These are phyloP conservation scores for Teunomyces tritomae DNA, from an alignment of 805 yeast species.

Conservation along the genomic window DNA sequence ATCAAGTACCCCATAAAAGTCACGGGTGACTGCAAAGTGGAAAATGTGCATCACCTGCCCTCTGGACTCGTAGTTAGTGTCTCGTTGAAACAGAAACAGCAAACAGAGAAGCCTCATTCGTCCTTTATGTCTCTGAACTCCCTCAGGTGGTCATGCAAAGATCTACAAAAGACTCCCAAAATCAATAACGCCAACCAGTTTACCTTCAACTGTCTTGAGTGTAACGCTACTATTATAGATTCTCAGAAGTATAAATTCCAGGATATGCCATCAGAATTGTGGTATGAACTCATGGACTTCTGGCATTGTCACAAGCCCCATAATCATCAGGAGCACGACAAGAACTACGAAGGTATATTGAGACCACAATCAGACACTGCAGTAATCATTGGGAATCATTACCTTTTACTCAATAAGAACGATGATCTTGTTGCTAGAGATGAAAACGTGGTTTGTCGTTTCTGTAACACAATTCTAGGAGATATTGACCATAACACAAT, in stretches of 20 bases:
- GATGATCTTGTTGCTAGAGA: slow-evolving; percentile 6
- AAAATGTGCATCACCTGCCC: background rate
- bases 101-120: background rate
- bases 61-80: background rate
- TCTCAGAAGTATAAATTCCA: slow-evolving; percentile 34
- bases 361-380: slow-evolving; percentile 39
- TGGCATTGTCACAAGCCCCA: slow-evolving; percentile 95
- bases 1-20: slow-evolving; percentile 1
- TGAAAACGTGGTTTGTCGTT: slow-evolving; percentile 25
- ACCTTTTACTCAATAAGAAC: slow-evolving; percentile 40
- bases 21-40: background rate
- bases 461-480: slow-evolving; percentile 43
- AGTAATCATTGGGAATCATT: slow-evolving; percentile 57
- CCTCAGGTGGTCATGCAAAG: slow-evolving; percentile 42
- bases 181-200: slow-evolving; percentile 20
- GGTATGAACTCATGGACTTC: slow-evolving; percentile 95
- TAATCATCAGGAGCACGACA: slow-evolving; percentile 19
- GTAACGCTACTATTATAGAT: slow-evolving; percentile 27
- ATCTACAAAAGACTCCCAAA: slow-evolving; percentile 33
- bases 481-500: slow-evolving; percentile 17
- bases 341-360: slow-evolving; percentile 39
- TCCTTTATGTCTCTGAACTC: slow-evolving; percentile 1
- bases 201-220: slow-evolving; percentile 28
- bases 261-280: slow-evolving; percentile 86
- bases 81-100: background rate